Evolutionary conservation across 1,284 basidiomycete species (phyloP), one percentile per base, ranked within the genome.

Genomic region (Sporisorium exsertum): DNA sequence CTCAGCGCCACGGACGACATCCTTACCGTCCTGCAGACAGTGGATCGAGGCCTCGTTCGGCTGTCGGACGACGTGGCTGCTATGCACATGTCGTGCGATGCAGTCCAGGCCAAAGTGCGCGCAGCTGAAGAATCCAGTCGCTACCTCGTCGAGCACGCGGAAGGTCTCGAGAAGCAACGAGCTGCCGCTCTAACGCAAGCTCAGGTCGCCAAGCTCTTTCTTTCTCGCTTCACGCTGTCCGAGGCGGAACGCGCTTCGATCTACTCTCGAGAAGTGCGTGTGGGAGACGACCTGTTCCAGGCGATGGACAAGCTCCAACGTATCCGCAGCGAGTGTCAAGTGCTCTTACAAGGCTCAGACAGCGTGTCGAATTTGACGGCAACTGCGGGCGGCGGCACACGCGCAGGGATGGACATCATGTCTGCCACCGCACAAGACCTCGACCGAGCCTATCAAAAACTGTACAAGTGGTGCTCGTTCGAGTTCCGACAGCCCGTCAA

Each of bases 391-490:
- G 70, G 72, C 22, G 72, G 71, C 13, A 79, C 70, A 12, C 50
- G 72, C 5, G 74, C 79, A 22, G 79, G 68, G 8, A 74, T 75
- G 35, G 81, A 97, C 81, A 94, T 98, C 64, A 94, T 98, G 90
- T 87, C 91, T 0, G 87, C 90, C 12, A 66, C 72, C 29, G 52
- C 92, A 0, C 88, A 90, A 12, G 90, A 94, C 71, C 90, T 98
- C 52, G 94, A 98, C 81, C 91, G 92, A 67, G 95, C 91, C 1
- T 95, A 94, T 85, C 91, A 93, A 64, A 97, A 97, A 87, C 89
- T 97, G 22, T 89, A 92, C 66, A 91, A 93, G 54, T 97, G 93
- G 91, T 90, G 91, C 85, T 90, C 91, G 4, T 92, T 92, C 83
- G 93, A 95, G 85, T 94, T 97, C 84, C 89, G 94, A 13, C 77